Evolutionary conservation across 495 filamentous ascomycete genomes (phyloP).

Genomic region (Tuber umbilicatum): DNA sequence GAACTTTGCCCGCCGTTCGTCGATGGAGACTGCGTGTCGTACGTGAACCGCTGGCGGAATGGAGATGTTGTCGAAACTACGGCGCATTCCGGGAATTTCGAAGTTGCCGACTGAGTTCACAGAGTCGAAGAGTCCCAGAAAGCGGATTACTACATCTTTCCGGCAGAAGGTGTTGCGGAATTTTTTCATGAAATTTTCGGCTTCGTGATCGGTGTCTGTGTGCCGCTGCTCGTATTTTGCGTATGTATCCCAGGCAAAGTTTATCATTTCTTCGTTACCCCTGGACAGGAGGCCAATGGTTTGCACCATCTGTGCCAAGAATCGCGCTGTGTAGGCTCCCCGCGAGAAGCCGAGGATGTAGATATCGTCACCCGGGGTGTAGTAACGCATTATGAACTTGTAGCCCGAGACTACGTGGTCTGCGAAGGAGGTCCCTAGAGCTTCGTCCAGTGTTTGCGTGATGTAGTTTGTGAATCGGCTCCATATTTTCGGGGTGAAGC

Average conservation of each 20-base stretch:
- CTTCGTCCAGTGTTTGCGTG: slow-evolving; percentile 41
- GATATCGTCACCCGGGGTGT: slow-evolving; percentile 44
- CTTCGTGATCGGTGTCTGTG: slow-evolving; percentile 30
- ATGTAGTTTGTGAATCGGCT: slow-evolving; percentile 17
- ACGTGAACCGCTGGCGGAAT: slow-evolving; percentile 39
- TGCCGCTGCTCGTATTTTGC: slow-evolving; percentile 32
- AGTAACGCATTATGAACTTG: slow-evolving; percentile 48
- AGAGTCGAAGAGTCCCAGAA: slow-evolving; percentile 48
- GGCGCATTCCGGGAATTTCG: slow-evolving; percentile 24
- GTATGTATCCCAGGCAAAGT: slow-evolving; percentile 36
- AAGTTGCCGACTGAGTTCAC: slow-evolving; percentile 46
- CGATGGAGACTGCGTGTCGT: slow-evolving; percentile 47
- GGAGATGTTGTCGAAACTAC: not conserved
- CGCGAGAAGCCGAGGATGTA: slow-evolving; percentile 51
- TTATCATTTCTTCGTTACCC: slow-evolving; percentile 48
- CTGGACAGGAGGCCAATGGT: slow-evolving; percentile 47
- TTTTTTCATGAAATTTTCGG: slow-evolving; percentile 42
- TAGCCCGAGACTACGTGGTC: slow-evolving; percentile 49
- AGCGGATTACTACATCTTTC: slow-evolving; percentile 39
- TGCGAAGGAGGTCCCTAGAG: slow-evolving; percentile 46
- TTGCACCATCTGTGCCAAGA: slow-evolving; percentile 48
- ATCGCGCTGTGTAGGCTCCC: slow-evolving; percentile 50
- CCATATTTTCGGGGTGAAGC: slow-evolving; percentile 19
- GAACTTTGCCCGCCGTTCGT: slow-evolving; percentile 49
- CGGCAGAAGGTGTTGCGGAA: slow-evolving; percentile 48